Base-by-base conservation (phyloP, 2,329 filamentous ascomycete species). In the Neobulgaria alba region DNA sequence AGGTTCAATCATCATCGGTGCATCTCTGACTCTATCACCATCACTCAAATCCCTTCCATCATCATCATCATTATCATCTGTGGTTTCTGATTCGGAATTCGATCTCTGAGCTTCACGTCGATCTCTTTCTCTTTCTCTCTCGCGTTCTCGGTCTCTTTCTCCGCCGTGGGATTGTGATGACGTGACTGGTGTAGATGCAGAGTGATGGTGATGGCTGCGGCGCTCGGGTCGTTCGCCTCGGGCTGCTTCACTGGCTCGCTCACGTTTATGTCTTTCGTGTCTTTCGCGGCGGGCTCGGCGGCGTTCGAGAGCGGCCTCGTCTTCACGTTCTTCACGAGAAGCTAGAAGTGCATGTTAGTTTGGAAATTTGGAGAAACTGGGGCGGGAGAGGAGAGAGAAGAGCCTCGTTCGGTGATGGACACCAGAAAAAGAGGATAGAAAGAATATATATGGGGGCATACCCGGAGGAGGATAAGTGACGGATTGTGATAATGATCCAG, bases 201-300 rank as follows among this genome's bases (percentile, higher is more conserved):
- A 46, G 14, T 48, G 47, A 18, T 45, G 54, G 26, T 45, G 51
- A 31, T 40, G 43, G 15, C 42, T 38, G 5, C 39, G 43, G 50
- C 46, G 4, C 39, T 38, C 23, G 7, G 23, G 7, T 1, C 39
- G 33, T n/a, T 47, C 44, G n/a, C 38, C 37, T 9, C 39, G 40
- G 9, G 41, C 39, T 23, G 39, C 34, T 23, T 44, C 49, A n/a
- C 43, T 33, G 21, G 31, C 36, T 10, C 51, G 50, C 29, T 58
- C 55, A 16, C 50, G 56, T 18, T 58, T 57, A 17, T 57, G 56
- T 7, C 54, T 42, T 41, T 61, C 57, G 33, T 59, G 57, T 9
- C 53, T 45, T 38, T 57, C 56, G 17, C 55, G 53, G 10, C 56
- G 50, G 12, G 54, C 50, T 17, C 52, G 47, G 10, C 58, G 54